phyloP scores from a whole-genome alignment of 345 rosid species.

The Noccaea caerulescens region DNA sequence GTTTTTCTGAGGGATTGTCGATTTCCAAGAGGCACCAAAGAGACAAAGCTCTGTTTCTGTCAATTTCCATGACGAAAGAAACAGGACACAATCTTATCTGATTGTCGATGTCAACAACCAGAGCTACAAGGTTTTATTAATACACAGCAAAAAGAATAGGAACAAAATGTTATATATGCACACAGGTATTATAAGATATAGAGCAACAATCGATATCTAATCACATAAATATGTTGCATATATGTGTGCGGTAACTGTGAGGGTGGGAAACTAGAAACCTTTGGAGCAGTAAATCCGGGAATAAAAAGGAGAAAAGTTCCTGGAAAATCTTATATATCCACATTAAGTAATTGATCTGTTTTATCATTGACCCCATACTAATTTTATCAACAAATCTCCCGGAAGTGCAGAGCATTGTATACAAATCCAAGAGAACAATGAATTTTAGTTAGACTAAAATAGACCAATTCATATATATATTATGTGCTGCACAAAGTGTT shows the following conservation, averaged over 20 bases:
- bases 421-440: slow-evolving; percentile 22
- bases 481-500: neutral
- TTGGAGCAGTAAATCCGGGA: neutral
- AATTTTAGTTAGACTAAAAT: slow-evolving; percentile 9
- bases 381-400: neutral
- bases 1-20: neutral
- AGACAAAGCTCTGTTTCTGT: neutral
- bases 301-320: neutral
- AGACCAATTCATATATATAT: slow-evolving; percentile 5
- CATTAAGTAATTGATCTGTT: neutral
- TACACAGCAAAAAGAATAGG: neutral
- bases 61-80: neutral
- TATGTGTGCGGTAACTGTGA: neutral
- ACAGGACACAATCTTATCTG: neutral
- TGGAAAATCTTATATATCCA: neutral
- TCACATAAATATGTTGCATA: slow-evolving; percentile 13
- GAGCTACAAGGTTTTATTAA: neutral
- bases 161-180: neutral
- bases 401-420: slow-evolving; percentile 4
- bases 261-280: slow-evolving; percentile 1
- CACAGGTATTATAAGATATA: neutral
- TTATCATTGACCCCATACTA: neutral
- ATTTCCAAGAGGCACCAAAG: neutral
- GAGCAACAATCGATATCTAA: neutral
- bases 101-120: neutral